Conservation (phyloP, 768 basidiomycete species). For the Leccinum uliginosum region DNA sequence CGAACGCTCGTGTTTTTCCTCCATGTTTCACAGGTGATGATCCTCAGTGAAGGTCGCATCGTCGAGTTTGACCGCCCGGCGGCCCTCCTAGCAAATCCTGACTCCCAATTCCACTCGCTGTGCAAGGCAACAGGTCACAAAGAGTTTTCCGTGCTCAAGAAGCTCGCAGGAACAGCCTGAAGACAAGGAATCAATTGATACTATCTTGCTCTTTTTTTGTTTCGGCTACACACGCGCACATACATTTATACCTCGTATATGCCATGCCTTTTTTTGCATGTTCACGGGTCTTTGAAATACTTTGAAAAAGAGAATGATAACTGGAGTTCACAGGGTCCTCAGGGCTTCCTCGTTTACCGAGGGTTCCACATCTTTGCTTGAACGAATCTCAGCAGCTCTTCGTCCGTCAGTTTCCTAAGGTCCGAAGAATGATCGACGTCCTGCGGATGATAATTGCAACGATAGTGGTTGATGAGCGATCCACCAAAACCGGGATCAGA, state of each 20-base stretch:
- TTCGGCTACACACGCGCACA: not conserved
- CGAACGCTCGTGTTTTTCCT: not conserved
- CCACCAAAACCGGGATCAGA: not conserved
- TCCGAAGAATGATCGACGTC: conserved; percentile 50
- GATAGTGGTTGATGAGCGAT: not conserved
- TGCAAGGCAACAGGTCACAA: conserved; percentile 72
- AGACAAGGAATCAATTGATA: not conserved
- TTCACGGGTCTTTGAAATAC: not conserved
- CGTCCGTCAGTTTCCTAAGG: conserved; percentile 56
- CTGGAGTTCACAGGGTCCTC: not conserved
- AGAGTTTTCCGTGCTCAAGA: conserved; percentile 66
- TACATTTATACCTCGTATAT: conserved; percentile 7
- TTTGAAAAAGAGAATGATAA: not conserved
- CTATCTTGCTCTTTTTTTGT: not conserved
- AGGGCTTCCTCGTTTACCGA: conserved; percentile 6
- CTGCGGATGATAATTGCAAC: conserved; percentile 28
- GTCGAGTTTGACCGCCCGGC: conserved; percentile 71
- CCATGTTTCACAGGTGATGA: conserved; percentile 50
- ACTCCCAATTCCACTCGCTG: conserved; percentile 60
- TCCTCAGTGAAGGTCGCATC: conserved; percentile 75
- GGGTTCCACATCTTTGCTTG: conserved; percentile 74
- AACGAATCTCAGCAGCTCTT: conserved; percentile 50
- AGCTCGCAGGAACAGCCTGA: conserved; percentile 48
- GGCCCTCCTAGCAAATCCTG: conserved; percentile 48
- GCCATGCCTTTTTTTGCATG: not conserved